Conservation (phyloP, 2,329 filamentous ascomycete species). For the Cordyceps militaris region DNA sequence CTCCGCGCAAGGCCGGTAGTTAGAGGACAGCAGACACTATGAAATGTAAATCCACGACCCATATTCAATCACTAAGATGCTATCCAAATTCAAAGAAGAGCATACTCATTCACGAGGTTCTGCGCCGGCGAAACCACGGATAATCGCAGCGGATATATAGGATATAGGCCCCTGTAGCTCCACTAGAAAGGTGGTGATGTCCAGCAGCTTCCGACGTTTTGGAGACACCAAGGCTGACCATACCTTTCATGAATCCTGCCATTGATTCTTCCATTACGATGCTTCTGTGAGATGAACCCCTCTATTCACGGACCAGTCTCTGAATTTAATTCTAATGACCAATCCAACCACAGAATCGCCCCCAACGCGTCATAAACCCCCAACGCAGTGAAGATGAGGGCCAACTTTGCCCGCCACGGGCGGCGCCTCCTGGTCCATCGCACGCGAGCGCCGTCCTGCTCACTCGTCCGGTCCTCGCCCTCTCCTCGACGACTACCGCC, state of each 20-base stretch:
- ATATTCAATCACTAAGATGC: background rate
- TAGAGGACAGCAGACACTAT: background rate
- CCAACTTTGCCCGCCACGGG: slow-evolving; percentile 38
- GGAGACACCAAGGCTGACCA: background rate
- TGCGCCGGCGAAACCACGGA: slow-evolving; percentile 12
- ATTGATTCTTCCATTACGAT: background rate
- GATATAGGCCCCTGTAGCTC: slow-evolving; percentile 11
- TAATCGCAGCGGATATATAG: slow-evolving; percentile 4
- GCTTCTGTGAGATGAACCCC: background rate
- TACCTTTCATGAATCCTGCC: background rate
- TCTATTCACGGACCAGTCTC: background rate
- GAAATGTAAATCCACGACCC: background rate
- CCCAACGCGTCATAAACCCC: background rate
- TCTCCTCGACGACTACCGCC: slow-evolving; percentile 19
- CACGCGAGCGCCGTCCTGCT: slow-evolving; percentile 27
- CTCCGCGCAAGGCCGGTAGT: background rate
- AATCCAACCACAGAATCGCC: background rate
- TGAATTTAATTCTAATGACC: background rate
- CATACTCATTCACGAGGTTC: background rate
- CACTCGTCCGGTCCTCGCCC: slow-evolving; percentile 21
- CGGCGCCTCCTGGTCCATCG: slow-evolving; percentile 32
- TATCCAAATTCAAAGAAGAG: background rate
- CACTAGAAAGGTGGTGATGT: slow-evolving; percentile 12
- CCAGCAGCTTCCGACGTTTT: background rate
- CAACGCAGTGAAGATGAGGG: slow-evolving; percentile 30